These are phyloP conservation scores for Peterozyma xylosa DNA, from an alignment of 805 yeast species.

Conservation along the genomic window DNA sequence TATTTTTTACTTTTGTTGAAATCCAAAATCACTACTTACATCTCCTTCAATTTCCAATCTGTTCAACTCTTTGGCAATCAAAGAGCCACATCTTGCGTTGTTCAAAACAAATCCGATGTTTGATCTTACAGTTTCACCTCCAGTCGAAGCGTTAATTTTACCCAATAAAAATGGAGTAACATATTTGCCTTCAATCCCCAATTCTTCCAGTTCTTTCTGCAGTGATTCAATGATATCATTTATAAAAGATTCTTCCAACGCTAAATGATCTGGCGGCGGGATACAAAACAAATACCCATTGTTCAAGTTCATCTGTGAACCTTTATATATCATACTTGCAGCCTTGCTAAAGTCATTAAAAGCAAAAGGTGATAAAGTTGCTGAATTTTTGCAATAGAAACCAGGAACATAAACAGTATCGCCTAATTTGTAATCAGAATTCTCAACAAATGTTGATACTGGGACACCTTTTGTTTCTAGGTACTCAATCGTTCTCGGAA, in stretches of 20 bases:
- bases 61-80: conserved; percentile 52
- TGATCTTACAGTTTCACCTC: conserved; percentile 62
- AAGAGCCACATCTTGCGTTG: conserved; percentile 63
- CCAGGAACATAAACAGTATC: conserved; percentile 66
- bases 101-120: conserved; percentile 72
- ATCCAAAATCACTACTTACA: neutral
- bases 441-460: conserved; percentile 46
- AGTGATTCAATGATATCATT: conserved; percentile 52
- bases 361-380: conserved; percentile 60
- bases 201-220: conserved; percentile 40
- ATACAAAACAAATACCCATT: conserved; percentile 77
- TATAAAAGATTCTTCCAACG: conserved; percentile 48
- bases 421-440: conserved; percentile 24
- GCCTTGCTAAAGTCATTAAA: conserved; percentile 49
- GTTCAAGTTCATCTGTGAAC: conserved; percentile 38
- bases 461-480: conserved; percentile 88
- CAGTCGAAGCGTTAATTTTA: conserved; percentile 58
- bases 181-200: conserved; percentile 60
- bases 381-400: conserved; percentile 72
- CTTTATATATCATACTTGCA: conserved; percentile 50
- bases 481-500: conserved; percentile 74
- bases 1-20: neutral
- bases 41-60: conserved; percentile 19
- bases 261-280: conserved; percentile 66
- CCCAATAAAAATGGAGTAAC: conserved; percentile 72